A percentile compares a stretch with the other conserved stretches of the same genome.
These are phyloP conservation scores for Gynochthodes officinalis DNA, from an alignment of 257 asterid genomes.

Conservation along the genomic window DNA sequence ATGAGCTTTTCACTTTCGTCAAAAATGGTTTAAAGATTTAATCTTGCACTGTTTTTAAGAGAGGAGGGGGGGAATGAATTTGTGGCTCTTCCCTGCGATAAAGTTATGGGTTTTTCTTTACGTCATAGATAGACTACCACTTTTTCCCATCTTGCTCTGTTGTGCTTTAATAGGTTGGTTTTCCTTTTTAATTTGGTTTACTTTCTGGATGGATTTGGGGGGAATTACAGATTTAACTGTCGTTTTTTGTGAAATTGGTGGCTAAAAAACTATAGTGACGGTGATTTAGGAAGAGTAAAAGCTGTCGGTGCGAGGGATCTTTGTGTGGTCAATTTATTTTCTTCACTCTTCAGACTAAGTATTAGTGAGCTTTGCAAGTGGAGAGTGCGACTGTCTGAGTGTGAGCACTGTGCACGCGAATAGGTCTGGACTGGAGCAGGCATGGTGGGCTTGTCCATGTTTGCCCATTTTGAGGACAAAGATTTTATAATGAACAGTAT, in stretches of 20 bases:
- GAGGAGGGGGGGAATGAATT: not conserved
- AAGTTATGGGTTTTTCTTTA: not conserved
- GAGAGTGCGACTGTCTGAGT: no score
- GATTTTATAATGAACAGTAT: no score
- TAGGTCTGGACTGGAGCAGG: no score
- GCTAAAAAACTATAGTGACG: not conserved
- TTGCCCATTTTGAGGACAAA: no score
- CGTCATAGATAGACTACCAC: not conserved
- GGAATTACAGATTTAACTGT: not conserved
- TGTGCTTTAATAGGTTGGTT: no score
- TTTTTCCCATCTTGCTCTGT: not conserved
- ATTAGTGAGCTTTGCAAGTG: no score
- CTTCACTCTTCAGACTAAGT: not conserved
- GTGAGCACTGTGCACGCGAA: no score
- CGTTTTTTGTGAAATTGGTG: not conserved
- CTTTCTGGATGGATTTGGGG: not conserved
- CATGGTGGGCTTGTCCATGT: no score
- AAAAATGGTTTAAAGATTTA: not conserved
- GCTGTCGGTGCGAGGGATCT: constrained; percentile 2
- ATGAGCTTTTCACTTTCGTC: not conserved
- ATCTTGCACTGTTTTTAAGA: constrained; percentile 5
- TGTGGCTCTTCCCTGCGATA: constrained; percentile 3
- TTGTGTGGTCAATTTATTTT: not conserved
- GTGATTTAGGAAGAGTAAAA: not conserved
- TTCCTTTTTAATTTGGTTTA: not conserved